Percentiles rank a stretch among this genome's conserved stretches.
phyloP scores from a whole-genome alignment of 2,329 filamentous ascomycete species.

The Fusarium transvaalense region DNA sequence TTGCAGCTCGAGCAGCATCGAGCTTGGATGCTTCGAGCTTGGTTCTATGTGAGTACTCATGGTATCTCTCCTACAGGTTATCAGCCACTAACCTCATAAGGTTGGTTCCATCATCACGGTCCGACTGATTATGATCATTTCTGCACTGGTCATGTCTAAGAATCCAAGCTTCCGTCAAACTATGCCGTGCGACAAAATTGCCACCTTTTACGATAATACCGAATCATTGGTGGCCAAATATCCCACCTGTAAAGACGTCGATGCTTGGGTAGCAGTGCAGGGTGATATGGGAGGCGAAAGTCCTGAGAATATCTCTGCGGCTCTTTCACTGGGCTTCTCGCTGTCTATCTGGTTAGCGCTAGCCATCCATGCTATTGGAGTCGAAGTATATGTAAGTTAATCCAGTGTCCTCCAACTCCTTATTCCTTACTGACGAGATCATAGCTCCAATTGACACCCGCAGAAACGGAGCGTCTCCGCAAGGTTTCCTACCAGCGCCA shows the following conservation, averaged over 20 bases:
- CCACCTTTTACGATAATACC: constrained; percentile 16
- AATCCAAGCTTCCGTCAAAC: constrained; percentile 10
- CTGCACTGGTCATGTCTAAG: constrained; percentile 16
- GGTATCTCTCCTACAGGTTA: accelerated
- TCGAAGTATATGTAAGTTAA: constrained; percentile 23
- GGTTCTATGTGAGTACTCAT: constrained; percentile 20
- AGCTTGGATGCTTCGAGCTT: constrained; percentile 69
- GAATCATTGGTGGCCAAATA: constrained; percentile 2
- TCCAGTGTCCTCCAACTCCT: accelerated
- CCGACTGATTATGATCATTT: constrained; percentile 26
- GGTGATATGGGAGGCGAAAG: constrained; percentile 18
- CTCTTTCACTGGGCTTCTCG: constrained; percentile 16
- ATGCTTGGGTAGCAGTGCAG: constrained; percentile 24
- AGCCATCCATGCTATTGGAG: constrained; percentile 14
- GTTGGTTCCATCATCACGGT: constrained; percentile 25
- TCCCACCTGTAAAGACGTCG: neutral
- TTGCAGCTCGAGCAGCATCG: constrained; percentile 73
- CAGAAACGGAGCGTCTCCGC: constrained; percentile 18
- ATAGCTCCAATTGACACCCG: constrained; percentile 24
- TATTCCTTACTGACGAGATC: neutral
- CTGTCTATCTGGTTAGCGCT: constrained; percentile 14
- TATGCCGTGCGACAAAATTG: constrained; percentile 19
- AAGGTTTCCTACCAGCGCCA: constrained; percentile 21
- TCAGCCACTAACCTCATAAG: neutral
- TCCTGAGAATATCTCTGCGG: constrained; percentile 13